Evolutionary conservation across 73 alveolate species (phyloP), one percentile per base, ranked within the genome.

Genomic region (Paramecium tetraurelia): DNA sequence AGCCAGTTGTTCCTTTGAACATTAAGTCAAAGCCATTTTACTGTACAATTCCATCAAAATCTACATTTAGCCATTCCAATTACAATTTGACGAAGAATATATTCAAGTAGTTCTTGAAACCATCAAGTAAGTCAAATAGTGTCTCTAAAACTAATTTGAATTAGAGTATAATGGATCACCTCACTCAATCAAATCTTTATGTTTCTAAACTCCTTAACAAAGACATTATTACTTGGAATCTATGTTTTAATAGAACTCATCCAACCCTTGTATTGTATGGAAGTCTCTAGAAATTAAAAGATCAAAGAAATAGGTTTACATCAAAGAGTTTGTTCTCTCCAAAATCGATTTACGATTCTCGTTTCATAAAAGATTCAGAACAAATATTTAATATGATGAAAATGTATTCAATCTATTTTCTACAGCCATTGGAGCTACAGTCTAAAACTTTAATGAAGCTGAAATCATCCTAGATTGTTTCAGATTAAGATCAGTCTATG

Each of bases 391-490:
- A 12, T 89, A 57, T 29, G 97, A 96, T 24, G 95, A 94, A 16
- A 69, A 86, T 71, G 96, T 92, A 14, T 83, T 96, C 18, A 85
- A 89, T 59, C 90, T 92, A 22, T 86, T 95, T 31, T 63, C 96
- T 21, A 89, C 94, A 41, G 95, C 98, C 12, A 44, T 96, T 21
- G 99, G 99, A 5, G 94, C 96, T 20, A 94, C 97, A 8, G 85
- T 96, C 59, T 85, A 89, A 18, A 95, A 96, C 59, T 92, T 96
- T 58, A 98, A 96, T 71, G 96, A 92, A 86, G 98, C 98, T 35
- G 96, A 96, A 22, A 92, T 97, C n/a, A 95, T 92, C 31, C 80
- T 97, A 1, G 96, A 95, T 69, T 97, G 97, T 20, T 80, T 97
- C 9, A 92, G 86, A 50, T 85, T 97, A 40, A 53, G 86, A 21